Evolutionary conservation across 306 rosid species (phyloP), one percentile per base, ranked within the genome.

Genomic region (Mucuna pruriens): DNA sequence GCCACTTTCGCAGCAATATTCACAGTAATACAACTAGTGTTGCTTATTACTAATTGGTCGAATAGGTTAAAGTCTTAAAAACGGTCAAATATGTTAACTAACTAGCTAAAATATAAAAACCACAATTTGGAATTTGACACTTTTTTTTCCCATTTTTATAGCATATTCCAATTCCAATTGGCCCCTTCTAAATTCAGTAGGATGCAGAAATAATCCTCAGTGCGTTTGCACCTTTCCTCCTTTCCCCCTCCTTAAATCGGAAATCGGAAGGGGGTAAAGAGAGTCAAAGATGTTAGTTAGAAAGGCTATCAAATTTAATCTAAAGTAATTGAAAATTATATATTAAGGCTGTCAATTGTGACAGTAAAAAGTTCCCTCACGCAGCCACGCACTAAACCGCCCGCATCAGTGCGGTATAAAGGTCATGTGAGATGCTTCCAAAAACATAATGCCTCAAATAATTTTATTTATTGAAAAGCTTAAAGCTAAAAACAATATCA

Each of bases 401-500:
- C 36, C 29, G 78, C 75, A 64, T 74, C 85, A 71, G 60, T 63
- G 49, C 19, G n/a, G 26, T 79, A 80, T 64, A 83, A 75, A 80
- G 55, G 49, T 78, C 84, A 39, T 22, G 63, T 62, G 77, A 82
- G 70, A 82, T 85, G 85, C 85, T 85, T 89, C 95, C 91, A 91
- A 87, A 72, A 79, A 79, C 49, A 61, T 40, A 69, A 39, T 65
- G 34, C 62, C 74, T 57, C 78, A 44, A 46, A 69, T 15, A 45
- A 29, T 22, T 52, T 44, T 49, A 58, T 72, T 73, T n/a, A 74
- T 69, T 81, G n/a, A 31, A 73, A 44, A 55, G 4, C 8, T 34
- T 38, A 44, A 76, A 26, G 4, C 17, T 17, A 49, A 42, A 29
- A 3, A 29, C 1, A 76, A 39, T 54, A 72, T 40, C 75, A 38